Base-by-base conservation (phyloP, 2,329 filamentous ascomycete genomes). In the Dactylellina drechsleri region DNA sequence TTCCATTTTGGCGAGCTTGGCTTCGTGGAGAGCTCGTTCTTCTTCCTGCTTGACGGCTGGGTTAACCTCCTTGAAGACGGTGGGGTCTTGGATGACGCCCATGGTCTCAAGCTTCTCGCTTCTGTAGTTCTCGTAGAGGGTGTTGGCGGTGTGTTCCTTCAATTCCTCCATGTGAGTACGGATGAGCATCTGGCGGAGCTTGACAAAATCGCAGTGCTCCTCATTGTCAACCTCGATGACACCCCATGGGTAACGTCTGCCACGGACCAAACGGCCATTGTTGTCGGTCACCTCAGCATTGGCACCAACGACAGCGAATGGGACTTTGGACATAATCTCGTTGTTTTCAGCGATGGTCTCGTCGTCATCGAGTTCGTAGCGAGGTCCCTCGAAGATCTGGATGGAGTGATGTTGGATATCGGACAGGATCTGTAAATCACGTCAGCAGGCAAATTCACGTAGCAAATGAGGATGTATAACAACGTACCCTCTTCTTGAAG, bases 1-100 rank as follows among this genome's bases (percentile, higher is more conserved):
- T 85, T 99, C 95, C 95, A 99, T 99, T 92, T 99, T 99, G 84
- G 94, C 92, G 80, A 99, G 92, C 87, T 99, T 99, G 87, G 97
- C 93, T 85, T 99, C 95, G 87, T 99, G 95, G 79, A 99, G 87
- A 78, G 92, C 90, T 81, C 95, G 92, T 87, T 99, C 95, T 85
- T 99, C 95, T 84, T 99, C 95, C 85, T 99, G 95, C 90, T 99
- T 99, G 85, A 98, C 95, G 54, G 95, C 94, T 77, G 95, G 95
- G 88, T 99, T 99, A 87, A 99, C 93, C 89, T 99, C 95, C 89
- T 99, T 99, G 92, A 99, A 99, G 80, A 99, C 95, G 83, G 92
- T 97, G 79, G 93, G 93, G 85, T 99, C 95, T 83, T 99, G 95
- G 78, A 94, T 93, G 80, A 99, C 94, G 83, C 95, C 95, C 94